phyloP scores from a whole-genome alignment of 192 early-diverging fungal species.

The Podila epicladia region DNA sequence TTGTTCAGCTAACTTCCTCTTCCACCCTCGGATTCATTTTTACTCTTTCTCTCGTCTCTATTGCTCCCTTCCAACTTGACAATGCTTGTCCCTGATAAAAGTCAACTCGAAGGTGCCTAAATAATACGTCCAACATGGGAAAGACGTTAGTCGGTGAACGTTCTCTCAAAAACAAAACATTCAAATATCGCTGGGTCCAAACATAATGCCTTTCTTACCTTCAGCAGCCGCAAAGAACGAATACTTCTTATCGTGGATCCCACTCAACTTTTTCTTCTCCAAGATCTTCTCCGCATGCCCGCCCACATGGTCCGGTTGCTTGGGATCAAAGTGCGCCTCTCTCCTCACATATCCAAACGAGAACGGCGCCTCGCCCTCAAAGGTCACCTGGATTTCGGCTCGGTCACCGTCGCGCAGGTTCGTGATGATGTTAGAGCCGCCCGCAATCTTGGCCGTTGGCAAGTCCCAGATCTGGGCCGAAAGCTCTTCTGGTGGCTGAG shows the following conservation, averaged over 20 bases:
- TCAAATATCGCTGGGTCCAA: background rate
- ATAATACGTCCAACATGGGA: too few species aligned
- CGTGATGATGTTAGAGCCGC: slow-evolving; percentile 26
- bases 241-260: slow-evolving; percentile 20
- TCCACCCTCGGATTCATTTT: too few species aligned
- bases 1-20: too few species aligned
- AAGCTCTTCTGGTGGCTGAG: slow-evolving; percentile 24
- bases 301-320: slow-evolving; percentile 3
- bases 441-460: slow-evolving; percentile 30
- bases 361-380: slow-evolving; percentile 37
- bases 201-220: slow-evolving; percentile 9
- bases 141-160: too few species aligned
- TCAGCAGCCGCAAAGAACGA: slow-evolving; percentile 25
- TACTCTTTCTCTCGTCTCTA: background rate
- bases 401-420: slow-evolving; percentile 33
- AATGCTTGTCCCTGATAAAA: slow-evolving; percentile 38
- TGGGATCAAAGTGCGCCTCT: slow-evolving; percentile 32
- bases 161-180: background rate
- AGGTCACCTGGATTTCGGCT: slow-evolving; percentile 29
- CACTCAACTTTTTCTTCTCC: background rate
- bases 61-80: slow-evolving; percentile 33
- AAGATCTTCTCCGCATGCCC: slow-evolving; percentile 14
- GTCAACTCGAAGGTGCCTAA: slow-evolving; percentile 33
- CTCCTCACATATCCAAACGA: slow-evolving; percentile 27
- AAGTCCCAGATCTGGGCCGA: slow-evolving; percentile 26